Conservation (phyloP, 2,329 filamentous ascomycete species). For the Aschersonia sp. region DNA sequence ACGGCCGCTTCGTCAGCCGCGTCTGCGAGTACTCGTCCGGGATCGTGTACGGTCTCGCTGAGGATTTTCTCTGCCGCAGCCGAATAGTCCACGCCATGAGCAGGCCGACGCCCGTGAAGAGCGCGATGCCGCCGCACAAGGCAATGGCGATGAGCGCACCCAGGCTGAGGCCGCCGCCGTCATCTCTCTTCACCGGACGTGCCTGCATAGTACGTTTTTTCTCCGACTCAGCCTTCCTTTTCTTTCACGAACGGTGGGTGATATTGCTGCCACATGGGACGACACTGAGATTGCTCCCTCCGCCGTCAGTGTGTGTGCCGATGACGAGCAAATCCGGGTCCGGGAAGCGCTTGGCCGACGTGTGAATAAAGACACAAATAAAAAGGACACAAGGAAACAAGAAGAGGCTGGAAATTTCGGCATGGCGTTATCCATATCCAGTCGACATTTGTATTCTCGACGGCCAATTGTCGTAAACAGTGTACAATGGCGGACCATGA, state of each 20-base stretch:
- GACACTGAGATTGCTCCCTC: no score
- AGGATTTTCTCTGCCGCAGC: constrained; percentile 7
- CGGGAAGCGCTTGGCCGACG: no score
- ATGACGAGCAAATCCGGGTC: no score
- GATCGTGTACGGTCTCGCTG: constrained; percentile 15
- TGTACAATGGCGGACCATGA: background rate
- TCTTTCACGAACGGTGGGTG: background rate
- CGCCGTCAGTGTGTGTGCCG: no score
- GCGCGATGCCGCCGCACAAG: constrained; percentile 29
- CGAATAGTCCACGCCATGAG: constrained; percentile 24
- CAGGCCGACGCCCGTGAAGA: constrained; percentile 28
- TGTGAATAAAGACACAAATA: no score
- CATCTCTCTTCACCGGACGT: constrained; percentile 1
- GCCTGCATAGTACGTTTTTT: background rate
- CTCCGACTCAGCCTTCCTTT: background rate
- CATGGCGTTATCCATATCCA: background rate
- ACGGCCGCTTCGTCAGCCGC: constrained; percentile 16
- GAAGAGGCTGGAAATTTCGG: background rate
- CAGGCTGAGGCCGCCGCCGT: constrained; percentile 13
- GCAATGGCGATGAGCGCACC: constrained; percentile 30
- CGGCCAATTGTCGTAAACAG: constrained; percentile 1
- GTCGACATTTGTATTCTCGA: background rate
- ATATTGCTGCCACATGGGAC: no score
- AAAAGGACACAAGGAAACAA: background rate
- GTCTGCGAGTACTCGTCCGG: constrained; percentile 12